Conservation (phyloP, 164 flowering plant genomes). For the Litsea cubeba region DNA sequence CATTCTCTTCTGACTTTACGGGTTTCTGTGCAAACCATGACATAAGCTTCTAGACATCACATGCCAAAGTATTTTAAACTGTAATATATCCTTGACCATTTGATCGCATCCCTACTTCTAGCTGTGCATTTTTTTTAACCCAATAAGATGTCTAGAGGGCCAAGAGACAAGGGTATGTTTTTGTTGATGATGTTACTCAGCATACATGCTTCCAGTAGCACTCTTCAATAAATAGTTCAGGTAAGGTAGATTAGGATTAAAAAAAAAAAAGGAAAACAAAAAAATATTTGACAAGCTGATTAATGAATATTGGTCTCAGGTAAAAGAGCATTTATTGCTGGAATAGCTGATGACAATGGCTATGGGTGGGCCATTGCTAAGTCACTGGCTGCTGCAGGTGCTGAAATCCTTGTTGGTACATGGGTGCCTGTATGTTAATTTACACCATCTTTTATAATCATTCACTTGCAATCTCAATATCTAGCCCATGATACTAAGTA, state of each 20-base stretch:
- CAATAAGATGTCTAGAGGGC: neutral
- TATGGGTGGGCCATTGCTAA: conserved; percentile 99
- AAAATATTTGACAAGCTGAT: neutral
- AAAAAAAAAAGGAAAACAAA: too few relatives aligned
- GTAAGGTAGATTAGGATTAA: too few relatives aligned
- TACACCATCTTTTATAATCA: neutral
- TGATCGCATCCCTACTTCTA: too few relatives aligned
- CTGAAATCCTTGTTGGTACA: conserved; percentile 94
- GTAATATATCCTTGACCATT: too few relatives aligned
- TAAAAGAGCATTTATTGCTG: conserved; percentile 95
- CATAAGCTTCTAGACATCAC: too few relatives aligned
- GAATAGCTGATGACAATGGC: conserved; percentile 96
- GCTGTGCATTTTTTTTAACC: neutral
- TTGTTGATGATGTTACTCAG: neutral
- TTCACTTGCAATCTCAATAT: neutral
- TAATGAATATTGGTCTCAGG: conserved; percentile 35
- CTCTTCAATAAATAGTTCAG: neutral
- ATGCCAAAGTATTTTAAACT: too few relatives aligned
- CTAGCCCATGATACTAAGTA: neutral
- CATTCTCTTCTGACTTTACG: too few relatives aligned
- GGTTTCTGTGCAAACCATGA: too few relatives aligned
- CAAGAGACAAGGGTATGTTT: neutral
- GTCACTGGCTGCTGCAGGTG: conserved; percentile 98
- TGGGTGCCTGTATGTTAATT: conserved; percentile 92
- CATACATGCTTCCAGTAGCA: neutral